Evolutionary conservation across 768 basidiomycete species (phyloP).

Genomic region (Astraeus odoratus): DNA sequence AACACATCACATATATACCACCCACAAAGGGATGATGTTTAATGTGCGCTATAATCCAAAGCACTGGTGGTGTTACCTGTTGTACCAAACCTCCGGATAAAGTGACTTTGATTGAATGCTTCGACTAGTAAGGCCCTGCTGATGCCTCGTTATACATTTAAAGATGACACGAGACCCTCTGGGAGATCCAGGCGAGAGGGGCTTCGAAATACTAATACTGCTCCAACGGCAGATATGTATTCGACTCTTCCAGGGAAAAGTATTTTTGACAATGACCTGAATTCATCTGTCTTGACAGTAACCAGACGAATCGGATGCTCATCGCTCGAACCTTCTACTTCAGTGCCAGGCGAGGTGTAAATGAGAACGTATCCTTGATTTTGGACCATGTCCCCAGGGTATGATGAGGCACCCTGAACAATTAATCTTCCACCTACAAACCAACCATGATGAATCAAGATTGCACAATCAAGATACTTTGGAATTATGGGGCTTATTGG

Average conservation of each 20-base stretch:
- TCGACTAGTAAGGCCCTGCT: too few species aligned
- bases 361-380: conserved; percentile 18
- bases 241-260: conserved; percentile 12
- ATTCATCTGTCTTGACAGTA: conserved; percentile 16
- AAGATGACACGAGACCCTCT: too few species aligned
- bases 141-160: too few species aligned
- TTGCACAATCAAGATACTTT: background rate
- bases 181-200: background rate
- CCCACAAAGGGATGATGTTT: too few species aligned
- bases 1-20: too few species aligned
- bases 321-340: conserved; percentile 15
- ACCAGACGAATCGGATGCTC: conserved; percentile 18
- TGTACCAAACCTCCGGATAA: too few species aligned
- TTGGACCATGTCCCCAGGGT: conserved; percentile 18
- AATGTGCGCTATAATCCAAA: too few species aligned
- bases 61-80: too few species aligned
- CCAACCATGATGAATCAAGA: background rate
- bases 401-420: conserved; percentile 23
- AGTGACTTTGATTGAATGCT: too few species aligned
- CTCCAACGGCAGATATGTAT: background rate
- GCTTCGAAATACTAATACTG: background rate
- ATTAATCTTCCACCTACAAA: conserved; percentile 18
- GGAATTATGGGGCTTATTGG: background rate
- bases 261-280: conserved; percentile 19
- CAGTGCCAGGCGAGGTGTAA: conserved; percentile 6